phyloP scores from a whole-genome alignment of 345 rosid species.

The Populus ilicifolia region DNA sequence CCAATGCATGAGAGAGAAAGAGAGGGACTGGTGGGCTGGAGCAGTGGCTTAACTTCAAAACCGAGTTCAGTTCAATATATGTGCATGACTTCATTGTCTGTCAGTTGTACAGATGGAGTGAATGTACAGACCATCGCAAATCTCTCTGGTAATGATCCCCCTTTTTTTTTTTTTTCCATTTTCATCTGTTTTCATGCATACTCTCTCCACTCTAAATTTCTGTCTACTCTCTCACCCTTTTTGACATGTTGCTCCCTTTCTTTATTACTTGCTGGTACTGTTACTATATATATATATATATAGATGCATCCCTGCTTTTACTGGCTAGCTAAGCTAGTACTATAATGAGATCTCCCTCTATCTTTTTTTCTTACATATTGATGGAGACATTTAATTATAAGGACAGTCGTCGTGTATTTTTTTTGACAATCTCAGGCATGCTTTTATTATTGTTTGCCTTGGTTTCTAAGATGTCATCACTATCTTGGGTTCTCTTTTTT shows the following conservation, averaged over 20 bases:
- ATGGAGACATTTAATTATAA: neutral
- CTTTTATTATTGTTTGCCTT: slow-evolving; percentile 7
- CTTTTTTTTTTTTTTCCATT: slow-evolving; percentile 6
- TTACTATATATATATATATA: too few relatives aligned
- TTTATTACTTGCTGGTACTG: too few relatives aligned
- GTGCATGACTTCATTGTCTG: slow-evolving; percentile 36
- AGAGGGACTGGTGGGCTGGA: neutral
- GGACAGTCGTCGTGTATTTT: neutral
- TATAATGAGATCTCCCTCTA: too few relatives aligned
- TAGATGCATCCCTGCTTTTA: too few relatives aligned
- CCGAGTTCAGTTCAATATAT: slow-evolving; percentile 8
- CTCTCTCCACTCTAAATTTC: neutral
- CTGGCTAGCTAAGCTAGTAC: too few relatives aligned
- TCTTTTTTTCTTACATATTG: neutral
- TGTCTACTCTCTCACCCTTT: neutral
- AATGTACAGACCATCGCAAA: neutral
- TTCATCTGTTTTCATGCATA: neutral
- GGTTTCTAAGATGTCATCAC: slow-evolving; percentile 30
- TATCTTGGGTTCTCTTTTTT: neutral
- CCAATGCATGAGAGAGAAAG: neutral
- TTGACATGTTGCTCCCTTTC: neutral
- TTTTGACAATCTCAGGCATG: neutral
- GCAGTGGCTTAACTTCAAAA: slow-evolving; percentile 8
- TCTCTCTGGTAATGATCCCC: neutral
- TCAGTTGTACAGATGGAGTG: slow-evolving; percentile 24